A percentile compares a stretch with the other conserved stretches of the same genome.
phyloP scores from a whole-genome alignment of 352 stramenopile genomes.

The Globisporangium viniferum region DNA sequence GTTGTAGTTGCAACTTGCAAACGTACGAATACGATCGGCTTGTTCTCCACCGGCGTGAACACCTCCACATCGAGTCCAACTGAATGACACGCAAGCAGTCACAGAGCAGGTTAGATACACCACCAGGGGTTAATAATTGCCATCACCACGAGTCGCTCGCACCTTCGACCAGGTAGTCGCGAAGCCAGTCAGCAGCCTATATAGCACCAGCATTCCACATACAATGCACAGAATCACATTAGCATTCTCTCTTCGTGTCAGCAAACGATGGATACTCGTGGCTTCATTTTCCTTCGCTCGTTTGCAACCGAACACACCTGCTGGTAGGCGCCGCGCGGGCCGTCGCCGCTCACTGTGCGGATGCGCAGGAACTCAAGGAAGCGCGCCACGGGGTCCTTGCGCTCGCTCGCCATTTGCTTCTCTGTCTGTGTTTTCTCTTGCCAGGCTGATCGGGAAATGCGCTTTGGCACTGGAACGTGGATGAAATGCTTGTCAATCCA shows the following conservation, averaged over 20 bases:
- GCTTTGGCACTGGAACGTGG: neutral
- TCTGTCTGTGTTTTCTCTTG: neutral
- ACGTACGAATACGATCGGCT: constrained; percentile 89
- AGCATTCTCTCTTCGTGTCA: too few species aligned
- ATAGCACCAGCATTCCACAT: constrained; percentile 20
- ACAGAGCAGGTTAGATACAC: neutral
- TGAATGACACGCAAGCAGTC: constrained; percentile 12
- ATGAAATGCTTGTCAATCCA: constrained; percentile 7
- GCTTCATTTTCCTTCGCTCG: neutral
- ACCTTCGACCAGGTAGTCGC: constrained; percentile 38
- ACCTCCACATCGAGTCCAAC: constrained; percentile 26
- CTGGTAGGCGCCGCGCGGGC: constrained; percentile 60
- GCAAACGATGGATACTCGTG: too few species aligned
- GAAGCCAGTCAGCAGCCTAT: constrained; percentile 45
- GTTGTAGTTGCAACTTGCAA: too few species aligned
- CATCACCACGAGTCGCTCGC: too few species aligned
- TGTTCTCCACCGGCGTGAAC: constrained; percentile 57
- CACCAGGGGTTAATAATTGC: too few species aligned
- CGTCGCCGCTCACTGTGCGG: constrained; percentile 72
- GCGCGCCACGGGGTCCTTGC: constrained; percentile 38
- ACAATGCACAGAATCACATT: neutral
- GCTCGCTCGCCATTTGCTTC: constrained; percentile 11
- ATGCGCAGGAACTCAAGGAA: constrained; percentile 81
- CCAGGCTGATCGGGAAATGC: neutral
- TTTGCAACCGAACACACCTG: constrained; percentile 23